Evolutionary conservation across 208 protist species (phyloP), one percentile per base, ranked within the genome.

Genomic region (Acanthamoeba rhysodes): DNA sequence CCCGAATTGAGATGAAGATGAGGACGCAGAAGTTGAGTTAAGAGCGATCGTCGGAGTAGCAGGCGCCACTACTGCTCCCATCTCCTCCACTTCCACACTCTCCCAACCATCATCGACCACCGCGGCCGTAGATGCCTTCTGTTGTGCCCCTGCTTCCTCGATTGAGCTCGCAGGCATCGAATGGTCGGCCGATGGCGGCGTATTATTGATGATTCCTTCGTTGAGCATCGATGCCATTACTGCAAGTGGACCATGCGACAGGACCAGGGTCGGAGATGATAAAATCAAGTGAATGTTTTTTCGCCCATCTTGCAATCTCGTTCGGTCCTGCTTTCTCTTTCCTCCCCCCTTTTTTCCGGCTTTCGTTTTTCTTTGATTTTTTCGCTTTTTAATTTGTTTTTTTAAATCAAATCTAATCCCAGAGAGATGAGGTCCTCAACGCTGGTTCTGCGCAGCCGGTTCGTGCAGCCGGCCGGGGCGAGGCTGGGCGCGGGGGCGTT

Each of bases 261-360:
- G 59, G 32, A n/a, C 24, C 24, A 62, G 55, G 70, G n/a, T 78
- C 70, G 70, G 70, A 78, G 70, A 78, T 48, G 70, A 45, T 20
- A 66, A 66, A 66, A 66, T 66, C 70, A 78, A 78, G 18, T 6
- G 10, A 78, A 78, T 78, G 59, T 66, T 66, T 78, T 78, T 78
- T 78, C 70, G n/a, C 34, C 34, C 70, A 78, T 78, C 70, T 78
- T 78, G 27, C 70, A 45, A 78, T 48, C 34, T 45, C 32, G 32
- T 24, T 37, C 45, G 5, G 66, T 34, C 16, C 70, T 48, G 32
- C 29, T n/a, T 34, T 78, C 70, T 10, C 34, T 66, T 66, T 66
- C 24, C 4, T 78, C 37, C 34, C 34, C 70, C 70, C 24, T 78
- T 45, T 41, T 34, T 78, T 78, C 34, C 70, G 0, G 20, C 32